phyloP scores from a whole-genome alignment of 2,329 filamentous ascomycete species.

The Hawksworthiomyces lignivorus region DNA sequence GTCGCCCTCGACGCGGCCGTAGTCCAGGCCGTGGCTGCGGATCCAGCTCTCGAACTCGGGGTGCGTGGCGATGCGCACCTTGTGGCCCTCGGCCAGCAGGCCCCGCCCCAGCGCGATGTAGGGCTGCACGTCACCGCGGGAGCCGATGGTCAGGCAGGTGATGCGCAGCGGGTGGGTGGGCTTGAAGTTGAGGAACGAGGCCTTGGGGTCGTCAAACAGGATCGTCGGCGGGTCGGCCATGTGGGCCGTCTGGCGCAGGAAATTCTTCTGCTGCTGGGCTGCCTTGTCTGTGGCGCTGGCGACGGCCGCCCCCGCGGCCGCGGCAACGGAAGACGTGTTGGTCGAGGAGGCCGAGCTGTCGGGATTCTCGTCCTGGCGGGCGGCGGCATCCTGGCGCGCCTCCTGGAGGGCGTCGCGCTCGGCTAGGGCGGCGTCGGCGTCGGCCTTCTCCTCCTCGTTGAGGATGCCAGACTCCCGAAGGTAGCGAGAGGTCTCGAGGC shows the following conservation, averaged over 20 bases:
- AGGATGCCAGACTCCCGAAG: conserved; percentile 63
- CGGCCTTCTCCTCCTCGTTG: conserved; percentile 59
- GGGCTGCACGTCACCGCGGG: conserved; percentile 90
- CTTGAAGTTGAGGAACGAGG: conserved; percentile 87
- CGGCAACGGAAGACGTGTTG: not conserved
- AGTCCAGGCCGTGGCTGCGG: conserved; percentile 87
- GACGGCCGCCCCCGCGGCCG: not conserved
- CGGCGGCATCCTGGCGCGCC: conserved; percentile 47
- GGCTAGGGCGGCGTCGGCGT: conserved; percentile 66
- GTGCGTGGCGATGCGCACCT: conserved; percentile 82
- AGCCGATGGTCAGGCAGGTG: conserved; percentile 93
- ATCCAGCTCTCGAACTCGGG: conserved; percentile 85
- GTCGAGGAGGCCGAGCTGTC: not conserved
- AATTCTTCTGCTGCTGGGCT: conserved; percentile 30
- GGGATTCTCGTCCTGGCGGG: conserved; percentile 37
- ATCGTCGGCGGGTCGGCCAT: conserved; percentile 61
- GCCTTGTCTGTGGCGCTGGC: not conserved
- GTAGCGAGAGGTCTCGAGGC: conserved; percentile 64
- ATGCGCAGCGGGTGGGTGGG: conserved; percentile 71
- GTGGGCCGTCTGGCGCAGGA: conserved; percentile 38
- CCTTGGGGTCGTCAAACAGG: conserved; percentile 79
- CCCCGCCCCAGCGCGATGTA: conserved; percentile 96
- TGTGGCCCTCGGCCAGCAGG: conserved; percentile 79
- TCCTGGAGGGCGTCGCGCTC: conserved; percentile 76
- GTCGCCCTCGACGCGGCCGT: conserved; percentile 80